A percentile compares a stretch with the other conserved stretches of the same genome.
These are phyloP conservation scores for Homolaphlyctis polyrhiza DNA, from an alignment of 371 early-diverging fungal species.

Conservation along the genomic window DNA sequence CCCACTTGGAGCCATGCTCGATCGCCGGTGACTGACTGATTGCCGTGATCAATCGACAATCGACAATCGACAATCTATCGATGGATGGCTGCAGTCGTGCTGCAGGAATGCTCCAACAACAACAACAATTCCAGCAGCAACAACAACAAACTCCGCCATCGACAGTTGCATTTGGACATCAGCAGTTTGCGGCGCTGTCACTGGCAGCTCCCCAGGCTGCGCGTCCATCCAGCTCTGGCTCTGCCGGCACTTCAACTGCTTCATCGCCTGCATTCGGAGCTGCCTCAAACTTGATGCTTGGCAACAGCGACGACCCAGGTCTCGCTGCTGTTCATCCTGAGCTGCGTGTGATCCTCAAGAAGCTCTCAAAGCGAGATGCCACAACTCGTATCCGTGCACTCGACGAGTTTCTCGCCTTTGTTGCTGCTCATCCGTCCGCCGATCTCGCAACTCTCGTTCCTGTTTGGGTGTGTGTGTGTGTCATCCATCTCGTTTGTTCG, in stretches of 20 bases:
- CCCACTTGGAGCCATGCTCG: too few relatives aligned
- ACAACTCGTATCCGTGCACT: constrained; percentile 38
- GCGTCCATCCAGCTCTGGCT: background rate
- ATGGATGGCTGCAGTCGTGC: too few relatives aligned
- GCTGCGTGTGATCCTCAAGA: constrained; percentile 34
- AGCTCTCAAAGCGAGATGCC: constrained; percentile 40
- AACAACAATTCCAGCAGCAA: too few relatives aligned
- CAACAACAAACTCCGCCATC: too few relatives aligned
- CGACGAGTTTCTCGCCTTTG: constrained; percentile 33
- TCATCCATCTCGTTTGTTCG: background rate
- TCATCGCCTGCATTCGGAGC: too few relatives aligned
- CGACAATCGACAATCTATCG: too few relatives aligned
- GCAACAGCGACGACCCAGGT: too few relatives aligned
- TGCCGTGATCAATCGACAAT: too few relatives aligned
- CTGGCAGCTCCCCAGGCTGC: background rate
- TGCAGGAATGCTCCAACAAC: too few relatives aligned
- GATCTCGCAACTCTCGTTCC: constrained; percentile 22
- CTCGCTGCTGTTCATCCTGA: background rate
- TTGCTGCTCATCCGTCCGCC: constrained; percentile 9
- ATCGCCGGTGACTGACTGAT: too few relatives aligned
- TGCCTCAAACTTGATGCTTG: too few relatives aligned
- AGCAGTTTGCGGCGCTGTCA: background rate
- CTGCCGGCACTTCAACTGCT: background rate
- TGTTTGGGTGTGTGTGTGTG: constrained; percentile 31
- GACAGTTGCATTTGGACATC: background rate